A percentile compares a stretch with the other conserved stretches of the same genome.
phyloP scores from a whole-genome alignment of 2,329 filamentous ascomycete genomes.

The Fusarium liriodendri region DNA sequence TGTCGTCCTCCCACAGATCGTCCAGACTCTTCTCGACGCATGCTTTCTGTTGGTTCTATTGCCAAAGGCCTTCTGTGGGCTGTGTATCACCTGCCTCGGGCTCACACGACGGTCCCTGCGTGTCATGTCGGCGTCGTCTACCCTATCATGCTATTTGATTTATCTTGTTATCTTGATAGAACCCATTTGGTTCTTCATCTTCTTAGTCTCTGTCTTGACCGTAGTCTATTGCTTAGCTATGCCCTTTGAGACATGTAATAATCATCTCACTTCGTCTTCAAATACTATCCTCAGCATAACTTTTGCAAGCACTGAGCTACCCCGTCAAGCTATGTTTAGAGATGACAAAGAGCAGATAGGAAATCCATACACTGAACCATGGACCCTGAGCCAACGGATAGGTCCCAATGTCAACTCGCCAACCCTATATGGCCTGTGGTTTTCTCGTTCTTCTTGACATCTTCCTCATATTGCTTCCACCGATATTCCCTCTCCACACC shows the following conservation, averaged over 20 bases:
- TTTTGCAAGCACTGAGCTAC: no score
- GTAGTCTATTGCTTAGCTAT: background rate
- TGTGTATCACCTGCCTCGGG: background rate
- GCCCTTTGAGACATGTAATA: background rate
- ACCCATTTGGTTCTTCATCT: background rate
- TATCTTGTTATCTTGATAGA: no score
- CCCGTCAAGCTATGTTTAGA: background rate
- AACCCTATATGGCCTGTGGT: background rate
- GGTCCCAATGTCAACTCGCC: background rate
- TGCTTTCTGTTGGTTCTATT: background rate
- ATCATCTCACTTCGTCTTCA: background rate
- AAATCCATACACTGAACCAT: background rate
- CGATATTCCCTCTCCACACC: conserved; percentile 63
- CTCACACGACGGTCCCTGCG: background rate
- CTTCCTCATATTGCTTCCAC: conserved; percentile 54
- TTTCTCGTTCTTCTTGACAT: conserved; percentile 25
- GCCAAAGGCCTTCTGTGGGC: background rate
- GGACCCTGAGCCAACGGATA: background rate
- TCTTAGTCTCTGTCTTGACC: background rate
- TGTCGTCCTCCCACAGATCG: background rate
- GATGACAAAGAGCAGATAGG: background rate
- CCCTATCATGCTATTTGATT: no score
- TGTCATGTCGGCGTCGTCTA: background rate
- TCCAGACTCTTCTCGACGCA: background rate
- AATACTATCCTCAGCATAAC: background rate